A percentile compares a stretch with the other conserved stretches of the same genome.
phyloP scores from a whole-genome alignment of 176 grass and related monocot genomes.

The Typha latifolia region DNA sequence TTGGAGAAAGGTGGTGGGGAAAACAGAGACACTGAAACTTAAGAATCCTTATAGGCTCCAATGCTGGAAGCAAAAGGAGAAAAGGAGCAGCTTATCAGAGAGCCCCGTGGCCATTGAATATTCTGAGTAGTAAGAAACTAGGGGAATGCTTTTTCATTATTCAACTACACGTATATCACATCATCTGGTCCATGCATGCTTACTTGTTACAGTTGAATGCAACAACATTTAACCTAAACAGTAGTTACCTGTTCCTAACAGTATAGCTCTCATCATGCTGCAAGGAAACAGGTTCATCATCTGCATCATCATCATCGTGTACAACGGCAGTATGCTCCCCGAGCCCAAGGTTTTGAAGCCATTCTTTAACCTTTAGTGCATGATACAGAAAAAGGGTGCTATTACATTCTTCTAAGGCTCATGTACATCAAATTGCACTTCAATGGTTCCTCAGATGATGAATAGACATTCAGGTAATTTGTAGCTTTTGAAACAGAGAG shows the following conservation, averaged over 20 bases:
- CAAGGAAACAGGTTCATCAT: slow-evolving; percentile 68
- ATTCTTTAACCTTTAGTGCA: slow-evolving; percentile 82
- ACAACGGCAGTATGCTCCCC: slow-evolving; percentile 76
- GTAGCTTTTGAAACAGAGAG: too few relatives aligned
- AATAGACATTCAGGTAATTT: too few relatives aligned
- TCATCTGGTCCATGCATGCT: background rate
- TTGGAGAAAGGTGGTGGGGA: too few relatives aligned
- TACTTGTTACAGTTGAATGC: background rate
- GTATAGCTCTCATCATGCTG: slow-evolving; percentile 58
- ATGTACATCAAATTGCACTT: too few relatives aligned
- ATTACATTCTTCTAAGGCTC: background rate
- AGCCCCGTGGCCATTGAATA: too few relatives aligned
- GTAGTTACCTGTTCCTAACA: slow-evolving; percentile 70
- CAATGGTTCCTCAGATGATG: too few relatives aligned
- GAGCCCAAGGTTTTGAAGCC: slow-evolving; percentile 94
- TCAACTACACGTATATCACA: background rate
- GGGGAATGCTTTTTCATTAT: too few relatives aligned
- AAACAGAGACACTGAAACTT: too few relatives aligned
- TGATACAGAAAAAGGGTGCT: background rate
- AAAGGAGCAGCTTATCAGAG: too few relatives aligned
- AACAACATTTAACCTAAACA: background rate
- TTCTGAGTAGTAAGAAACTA: too few relatives aligned
- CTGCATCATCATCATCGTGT: slow-evolving; percentile 92
- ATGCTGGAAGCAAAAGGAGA: too few relatives aligned
- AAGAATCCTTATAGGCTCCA: too few relatives aligned